These are phyloP conservation scores for Smallanthus sonchifolius DNA, from an alignment of 129 eudicot species.

Conservation along the genomic window DNA sequence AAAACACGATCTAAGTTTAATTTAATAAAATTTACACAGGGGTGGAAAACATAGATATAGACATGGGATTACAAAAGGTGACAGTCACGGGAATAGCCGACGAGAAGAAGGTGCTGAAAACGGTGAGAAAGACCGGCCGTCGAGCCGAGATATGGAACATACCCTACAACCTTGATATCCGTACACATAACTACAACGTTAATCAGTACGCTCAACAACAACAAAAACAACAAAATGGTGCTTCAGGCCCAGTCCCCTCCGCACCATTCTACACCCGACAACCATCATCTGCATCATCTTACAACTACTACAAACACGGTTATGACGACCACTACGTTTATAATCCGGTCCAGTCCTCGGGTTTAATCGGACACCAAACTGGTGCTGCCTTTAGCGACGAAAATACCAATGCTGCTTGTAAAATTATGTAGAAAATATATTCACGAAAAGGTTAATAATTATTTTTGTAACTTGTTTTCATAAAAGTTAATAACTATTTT, in stretches of 20 bases:
- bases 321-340: slow-evolving; percentile 36
- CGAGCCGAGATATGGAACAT: slow-evolving; percentile 81
- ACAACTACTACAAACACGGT: slow-evolving; percentile 84
- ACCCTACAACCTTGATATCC: slow-evolving; percentile 58
- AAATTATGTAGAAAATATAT: slow-evolving; percentile 24
- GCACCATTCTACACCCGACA: slow-evolving; percentile 33
- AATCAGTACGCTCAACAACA: slow-evolving; percentile 31
- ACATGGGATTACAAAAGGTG: slow-evolving; percentile 74
- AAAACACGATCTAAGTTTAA: too few species aligned
- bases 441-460: neutral
- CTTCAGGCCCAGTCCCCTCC: slow-evolving; percentile 19
- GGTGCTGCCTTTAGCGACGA: slow-evolving; percentile 83
- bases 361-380: slow-evolving; percentile 47
- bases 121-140: slow-evolving; percentile 57
- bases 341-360: slow-evolving; percentile 13
- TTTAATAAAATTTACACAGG: slow-evolving; percentile 26
- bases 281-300: slow-evolving; percentile 46
- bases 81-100: slow-evolving; percentile 66
- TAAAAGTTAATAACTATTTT: neutral
- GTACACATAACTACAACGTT: slow-evolving; percentile 40
- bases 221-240: slow-evolving; percentile 29
- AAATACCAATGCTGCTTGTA: slow-evolving; percentile 57
- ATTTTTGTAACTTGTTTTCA: neutral
- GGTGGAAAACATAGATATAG: slow-evolving; percentile 65
- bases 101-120: slow-evolving; percentile 59